Conservation (phyloP, 176 grass and related monocot genomes). For the Aechmea fasciata region DNA sequence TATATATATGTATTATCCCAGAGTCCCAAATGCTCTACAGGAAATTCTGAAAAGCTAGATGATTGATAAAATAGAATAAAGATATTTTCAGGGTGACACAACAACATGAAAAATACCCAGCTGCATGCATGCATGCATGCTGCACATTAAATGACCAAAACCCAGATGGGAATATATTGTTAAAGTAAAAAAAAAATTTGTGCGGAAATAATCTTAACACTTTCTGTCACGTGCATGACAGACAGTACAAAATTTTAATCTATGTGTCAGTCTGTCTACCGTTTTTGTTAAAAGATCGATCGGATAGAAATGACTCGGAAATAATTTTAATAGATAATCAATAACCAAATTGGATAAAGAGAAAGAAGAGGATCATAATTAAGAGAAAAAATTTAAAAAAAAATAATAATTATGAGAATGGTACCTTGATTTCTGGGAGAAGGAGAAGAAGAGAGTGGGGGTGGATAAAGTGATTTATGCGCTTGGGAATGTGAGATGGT, state of each 20-base stretch:
- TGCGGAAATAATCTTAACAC: no score
- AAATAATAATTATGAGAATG: neutral
- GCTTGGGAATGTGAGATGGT: conserved; percentile 27
- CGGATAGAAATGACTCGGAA: no score
- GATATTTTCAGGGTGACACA: no score
- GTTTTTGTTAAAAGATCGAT: no score
- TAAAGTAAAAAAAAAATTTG: no score
- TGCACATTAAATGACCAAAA: neutral
- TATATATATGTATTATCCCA: neutral
- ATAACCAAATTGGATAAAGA: neutral
- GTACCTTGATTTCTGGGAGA: neutral
- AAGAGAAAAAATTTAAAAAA: conserved; percentile 3
- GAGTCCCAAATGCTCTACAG: neutral
- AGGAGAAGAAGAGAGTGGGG: conserved; percentile 3
- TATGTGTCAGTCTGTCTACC: no score
- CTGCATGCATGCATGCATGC: no score
- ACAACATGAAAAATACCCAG: no score
- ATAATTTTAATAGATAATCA: neutral
- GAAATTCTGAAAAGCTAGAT: no score
- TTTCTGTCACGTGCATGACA: no score
- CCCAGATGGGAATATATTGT: neutral
- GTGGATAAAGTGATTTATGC: conserved; percentile 6
- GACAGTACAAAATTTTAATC: no score
- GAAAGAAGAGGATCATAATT: conserved; percentile 5
- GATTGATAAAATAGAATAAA: no score